phyloP scores from a whole-genome alignment of 164 flowering plant species.

The Tetrastigma voinierianum region DNA sequence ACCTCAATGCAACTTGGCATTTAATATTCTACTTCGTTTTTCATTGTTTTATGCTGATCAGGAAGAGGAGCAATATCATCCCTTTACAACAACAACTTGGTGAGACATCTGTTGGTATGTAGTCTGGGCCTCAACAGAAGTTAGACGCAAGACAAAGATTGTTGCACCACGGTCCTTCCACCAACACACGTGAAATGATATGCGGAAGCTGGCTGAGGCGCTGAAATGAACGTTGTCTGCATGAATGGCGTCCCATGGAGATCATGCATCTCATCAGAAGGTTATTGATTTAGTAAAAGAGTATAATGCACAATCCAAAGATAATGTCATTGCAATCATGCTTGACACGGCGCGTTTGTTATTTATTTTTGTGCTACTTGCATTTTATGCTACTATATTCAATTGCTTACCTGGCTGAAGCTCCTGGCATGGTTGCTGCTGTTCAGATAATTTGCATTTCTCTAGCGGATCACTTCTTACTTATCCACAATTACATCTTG shows the following conservation, averaged over 20 bases:
- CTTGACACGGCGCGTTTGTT: slow-evolving; percentile 67
- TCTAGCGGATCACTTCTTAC: background rate
- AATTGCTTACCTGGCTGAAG: too few relatives aligned
- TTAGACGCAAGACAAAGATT: slow-evolving; percentile 84
- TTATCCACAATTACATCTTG: too few relatives aligned
- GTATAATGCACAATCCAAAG: slow-evolving; percentile 80
- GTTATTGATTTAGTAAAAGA: slow-evolving; percentile 91
- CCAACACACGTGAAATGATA: slow-evolving; percentile 87
- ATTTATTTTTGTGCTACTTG: background rate
- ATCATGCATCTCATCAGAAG: slow-evolving; percentile 94
- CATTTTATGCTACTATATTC: background rate
- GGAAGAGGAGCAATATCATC: slow-evolving; percentile 51
- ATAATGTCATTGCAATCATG: slow-evolving; percentile 88
- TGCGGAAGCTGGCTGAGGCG: slow-evolving; percentile 99
- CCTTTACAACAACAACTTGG: slow-evolving; percentile 42
- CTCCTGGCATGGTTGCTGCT: too few relatives aligned
- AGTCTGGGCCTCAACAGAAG: slow-evolving; percentile 75
- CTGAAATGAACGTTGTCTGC: slow-evolving; percentile 97
- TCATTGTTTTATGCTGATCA: slow-evolving; percentile 13
- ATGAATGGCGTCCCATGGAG: slow-evolving; percentile 96
- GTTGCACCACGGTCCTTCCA: slow-evolving; percentile 96
- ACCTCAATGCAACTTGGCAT: background rate
- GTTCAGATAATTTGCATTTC: background rate
- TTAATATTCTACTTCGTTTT: background rate
- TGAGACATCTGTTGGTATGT: slow-evolving; percentile 63